Evolutionary conservation across 164 flowering plant genomes (phyloP).

Genomic region (Liriodendron chinense): DNA sequence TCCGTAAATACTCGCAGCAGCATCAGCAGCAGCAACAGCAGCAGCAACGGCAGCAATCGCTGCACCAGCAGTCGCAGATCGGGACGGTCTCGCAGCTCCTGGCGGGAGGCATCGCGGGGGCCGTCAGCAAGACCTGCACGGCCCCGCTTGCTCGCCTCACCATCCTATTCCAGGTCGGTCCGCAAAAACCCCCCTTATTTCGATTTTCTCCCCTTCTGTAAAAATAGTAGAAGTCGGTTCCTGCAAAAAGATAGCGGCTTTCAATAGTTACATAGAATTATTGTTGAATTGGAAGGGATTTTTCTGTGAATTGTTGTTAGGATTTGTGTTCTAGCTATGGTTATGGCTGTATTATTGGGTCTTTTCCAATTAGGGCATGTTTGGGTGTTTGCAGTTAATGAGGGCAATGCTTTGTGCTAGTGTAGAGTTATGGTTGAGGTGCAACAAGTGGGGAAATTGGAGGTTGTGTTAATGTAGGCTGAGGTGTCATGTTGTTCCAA

Average conservation of each 20-base stretch:
- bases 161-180: constrained; percentile 83
- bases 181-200: not conserved
- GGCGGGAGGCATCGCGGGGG: constrained; percentile 98
- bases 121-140: constrained; percentile 95
- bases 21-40: constrained; percentile 15
- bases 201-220: not conserved
- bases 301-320: not conserved
- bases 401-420: not conserved
- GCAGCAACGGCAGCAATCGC: constrained; percentile 15
- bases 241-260: not conserved
- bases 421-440: not conserved
- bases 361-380: not conserved
- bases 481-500: not conserved
- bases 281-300: not conserved
- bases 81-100: constrained; percentile 68
- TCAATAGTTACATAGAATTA: not conserved
- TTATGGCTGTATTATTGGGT: not conserved
- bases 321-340: not conserved
- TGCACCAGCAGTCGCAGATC: constrained; percentile 44
- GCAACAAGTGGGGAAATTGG: not conserved
- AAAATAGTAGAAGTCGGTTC: not conserved
- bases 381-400: not conserved
- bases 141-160: constrained; percentile 97
- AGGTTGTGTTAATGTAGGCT: not conserved
- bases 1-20: constrained; percentile 35